Conservation (phyloP, 1,284 basidiomycete species). For the Ustilago loliicola region DNA sequence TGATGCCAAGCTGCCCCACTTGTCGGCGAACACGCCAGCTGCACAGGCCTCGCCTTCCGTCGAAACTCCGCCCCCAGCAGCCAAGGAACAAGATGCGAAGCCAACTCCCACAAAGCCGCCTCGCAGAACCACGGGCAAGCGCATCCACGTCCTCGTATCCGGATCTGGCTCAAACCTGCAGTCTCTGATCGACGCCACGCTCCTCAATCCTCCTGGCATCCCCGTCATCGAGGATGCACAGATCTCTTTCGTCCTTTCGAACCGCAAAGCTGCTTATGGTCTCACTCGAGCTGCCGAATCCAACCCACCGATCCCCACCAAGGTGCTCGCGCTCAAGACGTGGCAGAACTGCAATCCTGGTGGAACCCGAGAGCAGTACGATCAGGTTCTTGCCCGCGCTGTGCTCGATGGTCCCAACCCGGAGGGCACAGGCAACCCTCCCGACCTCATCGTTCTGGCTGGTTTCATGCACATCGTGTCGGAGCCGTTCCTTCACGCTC, state of each 20-base stretch:
- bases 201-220: conserved; percentile 73
- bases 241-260: conserved; percentile 89
- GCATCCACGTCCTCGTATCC: conserved; percentile 68
- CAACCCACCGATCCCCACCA: conserved; percentile 80
- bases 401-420: conserved; percentile 73
- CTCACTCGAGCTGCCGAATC: conserved; percentile 83
- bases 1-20: conserved; percentile 15
- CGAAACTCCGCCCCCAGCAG: conserved; percentile 1
- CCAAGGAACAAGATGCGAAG: conserved; percentile 7
- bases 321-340: conserved; percentile 86
- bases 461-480: conserved; percentile 97
- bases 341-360: conserved; percentile 80
- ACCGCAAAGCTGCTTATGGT: conserved; percentile 91
- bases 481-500: conserved; percentile 72
- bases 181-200: conserved; percentile 90
- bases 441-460: conserved; percentile 90
- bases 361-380: conserved; percentile 86
- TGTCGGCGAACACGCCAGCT: background rate
- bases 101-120: conserved; percentile 24
- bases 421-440: conserved; percentile 69
- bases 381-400: conserved; percentile 82
- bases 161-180: conserved; percentile 85
- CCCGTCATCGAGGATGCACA: conserved; percentile 73
- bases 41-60: conserved; percentile 7
- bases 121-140: conserved; percentile 57